phyloP scores from a whole-genome alignment of 2,329 filamentous ascomycete genomes.

The Fusarium gaditjirri region DNA sequence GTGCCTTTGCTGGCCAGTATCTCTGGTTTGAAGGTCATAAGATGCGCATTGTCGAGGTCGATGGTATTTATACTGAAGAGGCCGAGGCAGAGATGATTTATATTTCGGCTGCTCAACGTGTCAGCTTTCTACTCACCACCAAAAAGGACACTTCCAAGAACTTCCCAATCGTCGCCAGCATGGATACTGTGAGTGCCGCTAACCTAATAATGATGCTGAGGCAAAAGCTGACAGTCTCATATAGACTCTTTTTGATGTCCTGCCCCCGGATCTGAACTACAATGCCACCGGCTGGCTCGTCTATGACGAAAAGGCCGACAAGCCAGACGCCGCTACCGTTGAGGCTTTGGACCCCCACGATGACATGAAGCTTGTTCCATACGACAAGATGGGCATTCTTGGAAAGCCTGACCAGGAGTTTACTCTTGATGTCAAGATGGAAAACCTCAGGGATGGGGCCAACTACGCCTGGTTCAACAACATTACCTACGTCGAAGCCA shows the following conservation, averaged over 20 bases:
- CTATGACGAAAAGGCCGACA: conserved; percentile 60
- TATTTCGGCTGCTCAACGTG: conserved; percentile 74
- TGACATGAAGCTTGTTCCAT: conserved; percentile 77
- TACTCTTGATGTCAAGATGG: conserved; percentile 71
- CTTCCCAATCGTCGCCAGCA: conserved; percentile 74
- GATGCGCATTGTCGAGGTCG: conserved; percentile 77
- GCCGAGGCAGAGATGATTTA: conserved; percentile 72
- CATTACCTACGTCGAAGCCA: conserved; percentile 77
- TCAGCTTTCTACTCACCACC: conserved; percentile 70
- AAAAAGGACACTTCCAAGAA: conserved; percentile 70
- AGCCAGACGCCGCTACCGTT: conserved; percentile 64
- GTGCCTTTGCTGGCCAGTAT: conserved; percentile 75
- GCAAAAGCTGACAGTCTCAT: neutral
- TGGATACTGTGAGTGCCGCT: conserved; percentile 69
- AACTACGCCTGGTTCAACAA: conserved; percentile 77
- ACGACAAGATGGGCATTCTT: conserved; percentile 71
- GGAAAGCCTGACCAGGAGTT: conserved; percentile 72
- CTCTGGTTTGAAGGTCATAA: conserved; percentile 75
- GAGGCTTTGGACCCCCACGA: conserved; percentile 76
- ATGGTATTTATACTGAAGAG: conserved; percentile 74
- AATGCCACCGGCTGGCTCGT: conserved; percentile 73
- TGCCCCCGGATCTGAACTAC: conserved; percentile 75
- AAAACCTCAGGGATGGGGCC: conserved; percentile 69
- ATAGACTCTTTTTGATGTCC: conserved; percentile 72
- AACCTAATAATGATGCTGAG: rapidly evolving